phyloP scores from a whole-genome alignment of 371 early-diverging fungal species.

The Chytridium lagenaria region DNA sequence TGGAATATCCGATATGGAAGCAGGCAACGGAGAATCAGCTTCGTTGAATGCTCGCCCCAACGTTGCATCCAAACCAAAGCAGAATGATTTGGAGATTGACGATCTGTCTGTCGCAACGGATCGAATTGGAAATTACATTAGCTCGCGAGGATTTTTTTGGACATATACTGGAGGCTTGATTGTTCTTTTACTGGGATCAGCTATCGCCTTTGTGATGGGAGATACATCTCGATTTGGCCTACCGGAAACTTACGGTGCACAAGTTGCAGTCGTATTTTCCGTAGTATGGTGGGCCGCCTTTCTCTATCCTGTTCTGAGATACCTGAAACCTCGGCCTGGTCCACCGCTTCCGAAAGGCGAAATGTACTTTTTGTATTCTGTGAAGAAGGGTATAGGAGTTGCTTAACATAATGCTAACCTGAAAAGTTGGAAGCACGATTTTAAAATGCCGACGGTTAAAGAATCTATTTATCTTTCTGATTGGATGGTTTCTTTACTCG shows the following conservation, averaged over 20 bases:
- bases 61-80: conserved; percentile 6
- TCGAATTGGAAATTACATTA: conserved; percentile 54
- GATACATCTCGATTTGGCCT: conserved; percentile 20
- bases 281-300: conserved; percentile 63
- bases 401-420: neutral
- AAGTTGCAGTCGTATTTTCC: conserved; percentile 57
- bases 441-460: conserved; percentile 34
- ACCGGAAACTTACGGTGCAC: conserved; percentile 50
- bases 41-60: too few species aligned
- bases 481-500: conserved; percentile 50
- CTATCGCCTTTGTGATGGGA: conserved; percentile 47
- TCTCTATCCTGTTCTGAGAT: conserved; percentile 27
- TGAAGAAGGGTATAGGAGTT: conserved; percentile 47
- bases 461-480: conserved; percentile 47
- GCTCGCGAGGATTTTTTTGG: conserved; percentile 55
- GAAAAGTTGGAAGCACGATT: conserved; percentile 12
- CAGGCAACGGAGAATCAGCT: neutral
- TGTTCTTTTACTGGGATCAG: conserved; percentile 53
- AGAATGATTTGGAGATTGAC: neutral
- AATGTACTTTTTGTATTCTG: conserved; percentile 55
- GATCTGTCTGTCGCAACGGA: conserved; percentile 19
- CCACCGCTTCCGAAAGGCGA: conserved; percentile 59
- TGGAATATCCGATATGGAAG: neutral
- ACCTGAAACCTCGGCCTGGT: conserved; percentile 61
- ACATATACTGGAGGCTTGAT: conserved; percentile 55